Base-by-base conservation (phyloP, 345 rosid species). In the Dovyalis caffra region DNA sequence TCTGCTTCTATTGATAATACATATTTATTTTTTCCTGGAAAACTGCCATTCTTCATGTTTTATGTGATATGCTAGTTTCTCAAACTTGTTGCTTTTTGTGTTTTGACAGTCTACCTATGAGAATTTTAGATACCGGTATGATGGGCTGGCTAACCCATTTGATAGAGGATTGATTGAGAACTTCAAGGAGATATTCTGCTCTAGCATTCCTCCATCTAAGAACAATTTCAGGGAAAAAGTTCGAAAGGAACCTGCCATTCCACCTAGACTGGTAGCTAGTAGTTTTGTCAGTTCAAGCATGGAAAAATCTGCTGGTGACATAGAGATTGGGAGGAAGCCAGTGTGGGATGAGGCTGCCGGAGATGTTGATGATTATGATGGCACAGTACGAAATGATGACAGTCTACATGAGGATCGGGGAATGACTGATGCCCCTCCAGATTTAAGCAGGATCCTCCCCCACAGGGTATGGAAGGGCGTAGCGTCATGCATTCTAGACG, bases 61-160 rank as follows among this genome's bases (percentile, higher is more conserved):
- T 69, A 38, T 49, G 67, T 34, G 58, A 60, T 35, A 25, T 61
- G 8, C 16, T 29, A 16, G n/a, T 37, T 34, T 11, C 10, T 29
- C 2, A 29, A 35, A 26, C 11, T 32, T 60, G 2, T 10, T 62
- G 21, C 23, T 74, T 66, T 32, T 38, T n/a, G 75, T 83, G 61
- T 56, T 76, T 67, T 77, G 75, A 87, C 97, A 95, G 99, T 91
- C 98, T 34, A 95, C 99, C 0, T 90, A 95, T 37, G 99, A 95
- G 73, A 95, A 93, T 81, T 91, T 91, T 71, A 91, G 95, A 84
- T 86, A 84, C 73, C 91, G 87, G 31, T 91, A 91, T 74, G 93
- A 88, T 62, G 77, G 84, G 37, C 88, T 64, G 10, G 76, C 78
- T 71, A 95, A 91, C 83, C 98, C 99, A 2, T 95, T 80, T 75